These are phyloP conservation scores for Carex cristatella DNA, from an alignment of 176 grass and related monocot genomes.

Conservation along the genomic window DNA sequence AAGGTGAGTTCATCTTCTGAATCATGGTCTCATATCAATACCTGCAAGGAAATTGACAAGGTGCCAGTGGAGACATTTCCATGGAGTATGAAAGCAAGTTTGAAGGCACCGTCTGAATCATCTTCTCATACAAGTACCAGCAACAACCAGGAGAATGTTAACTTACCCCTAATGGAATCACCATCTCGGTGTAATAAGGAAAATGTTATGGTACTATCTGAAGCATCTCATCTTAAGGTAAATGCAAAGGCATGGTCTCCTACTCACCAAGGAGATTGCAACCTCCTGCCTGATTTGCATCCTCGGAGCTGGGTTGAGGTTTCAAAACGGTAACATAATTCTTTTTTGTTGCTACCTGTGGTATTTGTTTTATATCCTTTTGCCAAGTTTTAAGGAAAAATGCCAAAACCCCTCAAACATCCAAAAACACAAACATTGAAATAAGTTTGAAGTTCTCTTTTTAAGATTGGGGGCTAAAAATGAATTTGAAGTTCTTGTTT, in stretches of 20 bases:
- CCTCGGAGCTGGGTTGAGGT: not conserved
- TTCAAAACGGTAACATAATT: conserved; percentile 1
- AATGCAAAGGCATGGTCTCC: not conserved
- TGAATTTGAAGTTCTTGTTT: not conserved
- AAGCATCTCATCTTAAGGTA: not conserved
- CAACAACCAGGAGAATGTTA: conserved; percentile 5
- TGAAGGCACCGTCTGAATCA: not conserved
- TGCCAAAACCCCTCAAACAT: not conserved
- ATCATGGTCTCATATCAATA: not conserved
- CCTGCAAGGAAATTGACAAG: not conserved
- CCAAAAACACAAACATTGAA: not conserved
- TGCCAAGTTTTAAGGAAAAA: not conserved
- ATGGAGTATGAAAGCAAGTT: conserved; percentile 2
- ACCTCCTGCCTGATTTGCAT: not conserved
- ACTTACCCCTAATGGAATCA: not conserved
- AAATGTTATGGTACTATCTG: not conserved
- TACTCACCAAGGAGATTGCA: not conserved
- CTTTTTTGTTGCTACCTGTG: not conserved
- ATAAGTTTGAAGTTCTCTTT: not conserved
- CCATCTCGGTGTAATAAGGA: conserved; percentile 12
- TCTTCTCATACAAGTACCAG: not conserved
- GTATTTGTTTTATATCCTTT: not conserved
- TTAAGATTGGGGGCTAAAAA: not conserved
- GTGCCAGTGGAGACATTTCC: not conserved
- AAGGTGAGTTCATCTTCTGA: not conserved